phyloP scores from a whole-genome alignment of 1,284 basidiomycete species.

The Cryptococcus jaspeensis region DNA sequence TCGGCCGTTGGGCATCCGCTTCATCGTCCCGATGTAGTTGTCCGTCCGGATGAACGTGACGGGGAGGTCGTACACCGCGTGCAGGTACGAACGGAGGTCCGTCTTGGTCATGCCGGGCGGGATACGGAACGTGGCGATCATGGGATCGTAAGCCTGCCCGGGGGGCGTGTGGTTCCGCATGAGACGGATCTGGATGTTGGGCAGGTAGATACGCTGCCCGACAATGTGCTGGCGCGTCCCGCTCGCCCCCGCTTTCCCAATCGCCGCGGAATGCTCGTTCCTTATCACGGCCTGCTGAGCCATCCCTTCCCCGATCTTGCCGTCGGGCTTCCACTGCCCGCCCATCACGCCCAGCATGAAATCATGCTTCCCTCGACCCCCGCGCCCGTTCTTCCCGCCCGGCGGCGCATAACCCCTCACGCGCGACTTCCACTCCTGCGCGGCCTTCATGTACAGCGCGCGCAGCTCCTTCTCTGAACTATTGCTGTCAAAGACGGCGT shows the following conservation, averaged over 20 bases:
- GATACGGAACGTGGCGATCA: slow-evolving; percentile 90
- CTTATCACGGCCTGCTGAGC: slow-evolving; percentile 20
- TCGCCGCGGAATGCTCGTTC: too few species aligned
- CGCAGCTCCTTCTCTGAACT: slow-evolving; percentile 35
- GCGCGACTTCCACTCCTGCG: slow-evolving; percentile 37
- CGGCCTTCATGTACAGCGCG: slow-evolving; percentile 35
- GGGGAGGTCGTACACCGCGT: slow-evolving; percentile 76
- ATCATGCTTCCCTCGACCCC: slow-evolving; percentile 3
- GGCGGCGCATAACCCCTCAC: slow-evolving; percentile 34
- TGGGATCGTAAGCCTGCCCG: slow-evolving; percentile 84
- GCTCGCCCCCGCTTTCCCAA: too few species aligned
- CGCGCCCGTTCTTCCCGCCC: slow-evolving; percentile 9
- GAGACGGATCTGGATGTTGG: slow-evolving; percentile 78
- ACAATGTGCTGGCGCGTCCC: too few species aligned
- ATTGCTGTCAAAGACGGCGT: slow-evolving; percentile 22
- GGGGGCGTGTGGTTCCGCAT: slow-evolving; percentile 77
- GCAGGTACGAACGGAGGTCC: slow-evolving; percentile 82
- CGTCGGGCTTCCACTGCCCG: not conserved
- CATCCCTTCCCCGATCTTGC: not conserved
- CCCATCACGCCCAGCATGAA: slow-evolving; percentile 14
- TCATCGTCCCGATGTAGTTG: slow-evolving; percentile 69
- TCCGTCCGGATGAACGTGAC: slow-evolving; percentile 92
- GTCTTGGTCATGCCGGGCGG: slow-evolving; percentile 81
- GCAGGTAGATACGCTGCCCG: slow-evolving; percentile 81
- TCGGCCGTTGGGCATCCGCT: slow-evolving; percentile 44